A percentile compares a stretch with the other conserved stretches of the same genome.
Conservation (phyloP, 345 rosid species). For the Conringia planisiliqua region DNA sequence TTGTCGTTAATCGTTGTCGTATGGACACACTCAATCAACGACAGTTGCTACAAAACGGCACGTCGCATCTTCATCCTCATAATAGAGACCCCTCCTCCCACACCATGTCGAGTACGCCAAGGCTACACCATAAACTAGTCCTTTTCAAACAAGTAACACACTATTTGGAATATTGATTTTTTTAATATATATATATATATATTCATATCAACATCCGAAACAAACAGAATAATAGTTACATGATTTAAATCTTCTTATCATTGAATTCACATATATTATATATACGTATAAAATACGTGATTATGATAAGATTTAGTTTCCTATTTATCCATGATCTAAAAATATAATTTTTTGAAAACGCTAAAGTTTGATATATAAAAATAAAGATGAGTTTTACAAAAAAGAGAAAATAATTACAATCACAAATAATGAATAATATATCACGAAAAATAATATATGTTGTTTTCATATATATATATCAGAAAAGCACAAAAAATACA, state of each 20-base stretch:
- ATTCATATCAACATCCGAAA: not conserved
- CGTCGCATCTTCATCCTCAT: slow-evolving; percentile 6
- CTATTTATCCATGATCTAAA: too few species aligned
- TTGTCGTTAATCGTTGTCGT: not conserved
- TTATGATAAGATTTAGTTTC: too few species aligned
- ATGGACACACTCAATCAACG: not conserved
- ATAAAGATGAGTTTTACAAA: too few species aligned
- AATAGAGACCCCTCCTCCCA: slow-evolving; percentile 3
- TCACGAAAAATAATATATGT: too few species aligned
- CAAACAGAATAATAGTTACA: not conserved
- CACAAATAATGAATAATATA: too few species aligned
- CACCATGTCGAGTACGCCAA: slow-evolving; percentile 3
- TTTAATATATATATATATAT: not conserved
- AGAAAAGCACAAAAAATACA: too few species aligned
- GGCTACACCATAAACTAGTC: slow-evolving; percentile 6
- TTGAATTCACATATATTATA: not conserved
- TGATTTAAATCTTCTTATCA: not conserved
- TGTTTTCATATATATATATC: too few species aligned
- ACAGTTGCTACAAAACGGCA: not conserved
- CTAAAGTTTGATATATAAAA: too few species aligned
- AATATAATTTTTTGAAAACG: too few species aligned
- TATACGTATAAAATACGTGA: not conserved
- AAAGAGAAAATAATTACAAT: too few species aligned
- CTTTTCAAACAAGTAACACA: not conserved
- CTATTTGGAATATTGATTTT: not conserved